phyloP scores from a whole-genome alignment of 2,329 filamentous ascomycete genomes.

The Clarireedia monteithiana region DNA sequence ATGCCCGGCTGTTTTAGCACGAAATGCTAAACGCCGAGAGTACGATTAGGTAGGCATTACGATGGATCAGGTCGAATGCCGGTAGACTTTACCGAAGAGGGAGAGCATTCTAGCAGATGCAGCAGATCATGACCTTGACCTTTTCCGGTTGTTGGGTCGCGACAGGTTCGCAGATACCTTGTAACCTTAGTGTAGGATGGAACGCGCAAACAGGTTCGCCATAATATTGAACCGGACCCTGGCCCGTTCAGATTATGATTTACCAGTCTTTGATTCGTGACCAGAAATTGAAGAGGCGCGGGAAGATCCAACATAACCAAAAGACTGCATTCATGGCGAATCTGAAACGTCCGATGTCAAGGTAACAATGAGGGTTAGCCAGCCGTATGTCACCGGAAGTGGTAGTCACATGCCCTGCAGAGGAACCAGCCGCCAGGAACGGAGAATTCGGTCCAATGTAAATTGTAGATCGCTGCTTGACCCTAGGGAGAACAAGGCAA shows the following conservation, averaged over 20 bases:
- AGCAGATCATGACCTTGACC: neutral
- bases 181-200: neutral
- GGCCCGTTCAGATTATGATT: neutral
- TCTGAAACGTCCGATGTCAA: neutral
- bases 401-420: neutral
- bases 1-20: neutral
- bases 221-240: neutral
- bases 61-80: neutral
- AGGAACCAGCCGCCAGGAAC: constrained; percentile 1
- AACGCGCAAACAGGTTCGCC: neutral
- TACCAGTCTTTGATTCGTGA: neutral
- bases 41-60: neutral
- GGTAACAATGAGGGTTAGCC: neutral
- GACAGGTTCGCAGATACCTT: neutral
- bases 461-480: constrained; percentile 5
- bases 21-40: neutral
- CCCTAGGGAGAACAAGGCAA: neutral
- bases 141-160: constrained; percentile 2
- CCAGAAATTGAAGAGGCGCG: neutral
- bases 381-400: neutral
- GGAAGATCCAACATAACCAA: neutral
- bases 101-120: neutral
- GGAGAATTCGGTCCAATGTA: neutral
- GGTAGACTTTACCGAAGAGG: constrained; percentile 1
- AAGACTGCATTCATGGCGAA: neutral